A percentile compares a stretch with the other conserved stretches of the same genome.
phyloP scores from a whole-genome alignment of 768 basidiomycete species.

The Strobilomyces confusus region DNA sequence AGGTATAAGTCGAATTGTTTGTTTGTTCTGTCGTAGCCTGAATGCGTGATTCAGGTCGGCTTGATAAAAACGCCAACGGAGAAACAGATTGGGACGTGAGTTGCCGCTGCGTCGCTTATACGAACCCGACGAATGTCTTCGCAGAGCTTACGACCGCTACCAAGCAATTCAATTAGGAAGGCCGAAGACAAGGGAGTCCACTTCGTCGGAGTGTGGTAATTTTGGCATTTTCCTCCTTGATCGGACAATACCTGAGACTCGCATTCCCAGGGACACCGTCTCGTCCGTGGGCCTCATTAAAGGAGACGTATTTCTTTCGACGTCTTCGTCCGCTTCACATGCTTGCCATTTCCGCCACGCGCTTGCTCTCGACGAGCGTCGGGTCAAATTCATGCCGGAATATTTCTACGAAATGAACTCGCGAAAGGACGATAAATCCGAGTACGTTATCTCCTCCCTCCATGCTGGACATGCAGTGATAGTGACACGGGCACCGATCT shows the following conservation, averaged over 20 bases:
- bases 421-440: constrained; percentile 13
- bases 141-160: constrained; percentile 6
- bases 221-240: too few species aligned
- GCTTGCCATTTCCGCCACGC: constrained; percentile 16
- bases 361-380: constrained; percentile 14
- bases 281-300: constrained; percentile 2
- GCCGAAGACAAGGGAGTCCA: constrained; percentile 2
- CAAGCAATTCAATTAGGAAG: neutral
- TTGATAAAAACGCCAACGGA: constrained; percentile 15
- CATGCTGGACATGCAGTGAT: neutral
- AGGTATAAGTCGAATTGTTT: constrained; percentile 14
- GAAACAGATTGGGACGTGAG: constrained; percentile 5
- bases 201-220: constrained; percentile 1
- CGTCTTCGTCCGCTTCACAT: neutral
- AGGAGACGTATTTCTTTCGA: constrained; percentile 5
- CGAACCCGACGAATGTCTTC: neutral
- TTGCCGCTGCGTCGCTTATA: neutral
- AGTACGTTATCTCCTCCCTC: constrained; percentile 1
- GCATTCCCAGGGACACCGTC: constrained; percentile 3
- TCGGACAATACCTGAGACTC: neutral
- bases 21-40: neutral
- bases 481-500: neutral
- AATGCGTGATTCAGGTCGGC: neutral
- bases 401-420: constrained; percentile 29
- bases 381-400: constrained; percentile 48